Conservation (phyloP, 352 stramenopile species). For the Phytophthora brassicae region DNA sequence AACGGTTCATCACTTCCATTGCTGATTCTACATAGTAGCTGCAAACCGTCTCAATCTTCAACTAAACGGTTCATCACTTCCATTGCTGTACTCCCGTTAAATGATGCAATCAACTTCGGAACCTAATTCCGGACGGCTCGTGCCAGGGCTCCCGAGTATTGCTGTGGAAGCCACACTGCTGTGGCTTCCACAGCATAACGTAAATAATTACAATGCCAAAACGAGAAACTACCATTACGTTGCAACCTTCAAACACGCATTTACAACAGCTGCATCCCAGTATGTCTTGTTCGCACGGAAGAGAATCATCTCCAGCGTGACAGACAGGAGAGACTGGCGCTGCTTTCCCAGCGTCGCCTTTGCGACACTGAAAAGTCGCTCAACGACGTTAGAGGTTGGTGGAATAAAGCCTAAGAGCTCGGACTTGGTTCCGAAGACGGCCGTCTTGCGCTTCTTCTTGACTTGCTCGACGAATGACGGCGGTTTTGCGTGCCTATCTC, state of each 20-base stretch:
- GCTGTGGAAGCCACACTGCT: too few relatives aligned
- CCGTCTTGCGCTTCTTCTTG: slow-evolving; percentile 1
- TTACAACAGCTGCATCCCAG: not conserved
- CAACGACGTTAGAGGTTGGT: not conserved
- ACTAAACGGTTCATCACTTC: too few relatives aligned
- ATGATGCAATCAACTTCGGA: too few relatives aligned
- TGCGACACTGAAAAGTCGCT: not conserved
- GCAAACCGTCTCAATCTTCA: too few relatives aligned
- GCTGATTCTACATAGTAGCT: too few relatives aligned
- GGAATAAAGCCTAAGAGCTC: too few relatives aligned
- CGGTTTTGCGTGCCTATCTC: too few relatives aligned
- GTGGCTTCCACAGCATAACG: not conserved
- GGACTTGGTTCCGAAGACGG: too few relatives aligned
- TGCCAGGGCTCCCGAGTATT: too few relatives aligned
- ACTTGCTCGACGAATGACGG: slow-evolving; percentile 1
- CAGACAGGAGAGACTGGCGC: not conserved
- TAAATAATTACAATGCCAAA: not conserved
- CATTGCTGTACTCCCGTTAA: too few relatives aligned
- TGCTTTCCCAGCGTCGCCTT: not conserved
- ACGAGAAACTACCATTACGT: not conserved
- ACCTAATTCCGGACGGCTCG: too few relatives aligned
- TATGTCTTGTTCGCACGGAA: not conserved
- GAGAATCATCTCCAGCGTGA: not conserved
- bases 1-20: too few relatives aligned
- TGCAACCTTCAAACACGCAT: not conserved